Evolutionary conservation across 129 eudicot genomes (phyloP).

Genomic region (Lonicera japonica): DNA sequence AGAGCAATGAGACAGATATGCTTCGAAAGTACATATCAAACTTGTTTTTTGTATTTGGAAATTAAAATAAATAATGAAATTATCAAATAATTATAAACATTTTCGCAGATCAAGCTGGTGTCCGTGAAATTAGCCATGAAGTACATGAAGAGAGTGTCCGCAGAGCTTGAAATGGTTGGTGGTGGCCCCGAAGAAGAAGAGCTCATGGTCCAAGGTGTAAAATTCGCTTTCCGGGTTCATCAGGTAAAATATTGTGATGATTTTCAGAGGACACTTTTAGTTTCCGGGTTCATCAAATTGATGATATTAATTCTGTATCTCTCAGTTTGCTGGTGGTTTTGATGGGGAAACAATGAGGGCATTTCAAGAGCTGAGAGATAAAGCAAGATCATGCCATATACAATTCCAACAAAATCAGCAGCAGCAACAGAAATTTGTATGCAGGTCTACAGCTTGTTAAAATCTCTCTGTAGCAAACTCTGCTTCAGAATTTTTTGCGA

Average conservation of each 20-base stretch:
- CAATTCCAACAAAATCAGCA: slow-evolving; percentile 48
- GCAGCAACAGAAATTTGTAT: slow-evolving; percentile 42
- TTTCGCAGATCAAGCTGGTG: slow-evolving; percentile 84
- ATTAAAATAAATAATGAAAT: not conserved
- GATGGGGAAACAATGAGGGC: slow-evolving; percentile 94
- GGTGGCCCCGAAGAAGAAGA: slow-evolving; percentile 97
- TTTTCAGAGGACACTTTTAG: no score
- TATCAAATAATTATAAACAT: slow-evolving; percentile 10
- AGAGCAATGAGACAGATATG: no score
- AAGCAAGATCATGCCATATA: slow-evolving; percentile 58
- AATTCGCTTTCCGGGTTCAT: slow-evolving; percentile 88
- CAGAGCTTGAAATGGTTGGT: slow-evolving; percentile 69
- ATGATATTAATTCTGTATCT: not conserved
- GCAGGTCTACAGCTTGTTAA: slow-evolving; percentile 52
- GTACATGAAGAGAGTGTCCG: slow-evolving; percentile 91
- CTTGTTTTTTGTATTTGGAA: no score
- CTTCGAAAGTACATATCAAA: no score
- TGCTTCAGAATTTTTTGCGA: slow-evolving; percentile 53
- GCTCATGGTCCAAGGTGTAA: slow-evolving; percentile 83
- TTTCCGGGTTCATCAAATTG: not conserved
- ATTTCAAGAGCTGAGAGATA: slow-evolving; percentile 80
- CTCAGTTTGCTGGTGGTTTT: slow-evolving; percentile 95
- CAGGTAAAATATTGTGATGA: slow-evolving; percentile 41
- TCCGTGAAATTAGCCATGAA: slow-evolving; percentile 91
- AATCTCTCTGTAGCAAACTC: slow-evolving; percentile 60